Base-by-base conservation (phyloP, 371 early-diverging fungal species). In the Mucor indicus region DNA sequence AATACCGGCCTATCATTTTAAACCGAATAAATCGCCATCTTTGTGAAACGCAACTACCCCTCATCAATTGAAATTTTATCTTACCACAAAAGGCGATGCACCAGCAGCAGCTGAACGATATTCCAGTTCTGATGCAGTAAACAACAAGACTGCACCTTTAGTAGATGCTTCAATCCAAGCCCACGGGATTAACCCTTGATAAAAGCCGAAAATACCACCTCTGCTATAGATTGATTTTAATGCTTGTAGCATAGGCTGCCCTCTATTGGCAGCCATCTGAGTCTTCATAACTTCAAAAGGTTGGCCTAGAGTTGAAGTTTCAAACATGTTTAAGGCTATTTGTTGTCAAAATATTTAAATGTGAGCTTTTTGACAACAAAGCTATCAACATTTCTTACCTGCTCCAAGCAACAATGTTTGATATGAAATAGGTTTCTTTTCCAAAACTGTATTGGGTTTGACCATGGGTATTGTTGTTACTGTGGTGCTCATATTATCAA, bases 121-220 rank as follows among this genome's bases (percentile, higher is more conserved):
- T 72, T 97, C 98, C 42, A 96, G 70, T 69, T 95, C 98, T 12
- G 89, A 82, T 4, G 92, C 87, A 13, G 95, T 85, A 62, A 95
- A 97, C 52, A 97, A 72, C 37, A 97, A 79, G 10, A 93, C 92
- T 17, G 92, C 96, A 60, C 98, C 98, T 61, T 96, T 96, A 16
- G 96, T 92, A 31, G 37, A 47, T 37, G 58, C 71, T 68, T 92
- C 93, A 62, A 93, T 91, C 95, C 92, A 91, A 21, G 94, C 93
- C 93, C 94, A 91, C 32, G 86, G 85, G 48, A 84, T 78, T 50
- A 83, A 57, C 48, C 87, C 91, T 67, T 85, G 93, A 72, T 83
- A 92, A 58, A 89, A 92, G 40, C 94, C 88, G 47, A 76, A 39
- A 38, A 91, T 27, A 35, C 92, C 93, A 43, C 93, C 93, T 30